Base-by-base conservation (phyloP, 1,284 basidiomycete species). In the Coniferiporia sulphurascens region DNA sequence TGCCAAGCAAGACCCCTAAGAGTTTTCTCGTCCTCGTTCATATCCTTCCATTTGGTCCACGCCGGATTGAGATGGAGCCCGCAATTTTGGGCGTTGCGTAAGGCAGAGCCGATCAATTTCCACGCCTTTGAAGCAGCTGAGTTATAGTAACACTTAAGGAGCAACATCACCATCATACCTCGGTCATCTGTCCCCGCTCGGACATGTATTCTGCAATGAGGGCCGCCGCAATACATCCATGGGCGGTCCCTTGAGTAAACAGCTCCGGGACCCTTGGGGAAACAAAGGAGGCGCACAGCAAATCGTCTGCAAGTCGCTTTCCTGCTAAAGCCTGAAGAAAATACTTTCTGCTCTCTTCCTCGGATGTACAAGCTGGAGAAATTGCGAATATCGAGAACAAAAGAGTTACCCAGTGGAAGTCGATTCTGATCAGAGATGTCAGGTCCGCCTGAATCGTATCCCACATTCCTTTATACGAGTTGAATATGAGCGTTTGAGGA, bases 41-140 rank as follows among this genome's bases (percentile, higher is more conserved):
- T 79, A 60, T 72, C 71, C 60, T 78, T 76, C 78, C 78, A 81
- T 53, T 73, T 72, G 22, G 66, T 66, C 76, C 78, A 78, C 13
- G 71, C 72, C 1, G 79, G 78, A 65, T 82, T 81, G 5, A 51
- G 73, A 65, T 82, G 79, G 67, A 83, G 71, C 1, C 80, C 80
- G n/a, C 79, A 70, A 9, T 79, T 74, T 64, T 78, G 72, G 4
- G 79, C 81, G 52, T 70, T 73, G 27, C 79, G 71, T 34, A 80
- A 67, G 10, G 74, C 76, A 36, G 66, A 70, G 0, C 80, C 80
- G 13, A 76, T 68, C 44, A 83, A 64, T 69, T 81, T 81, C 80
- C 81, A 82, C 1, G 79, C 78, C 64, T 58, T n/a, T 7, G 7
- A 13, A 10, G 13, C n/a, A 10, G 5, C 45, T n/a, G 27, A 48